Base-by-base conservation (phyloP, 352 stramenopile species). In the Thraustochytrium striatum region DNA sequence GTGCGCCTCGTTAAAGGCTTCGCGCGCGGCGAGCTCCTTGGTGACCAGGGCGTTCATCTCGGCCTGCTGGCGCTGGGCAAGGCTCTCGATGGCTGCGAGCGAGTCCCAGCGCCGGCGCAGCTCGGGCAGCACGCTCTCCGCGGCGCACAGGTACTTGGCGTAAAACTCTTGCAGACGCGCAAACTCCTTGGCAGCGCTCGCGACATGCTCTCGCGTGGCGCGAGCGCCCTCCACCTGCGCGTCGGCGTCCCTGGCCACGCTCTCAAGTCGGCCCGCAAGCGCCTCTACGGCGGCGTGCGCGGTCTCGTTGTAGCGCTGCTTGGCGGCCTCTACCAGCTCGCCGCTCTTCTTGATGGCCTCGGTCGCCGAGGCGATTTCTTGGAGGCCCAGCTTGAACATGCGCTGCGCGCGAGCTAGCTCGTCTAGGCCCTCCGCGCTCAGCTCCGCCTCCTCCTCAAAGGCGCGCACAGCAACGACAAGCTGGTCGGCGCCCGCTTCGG, bases 71-170 rank as follows among this genome's bases (percentile, higher is more conserved):
- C 44, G 30, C 19, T 38, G 32, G 19, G 65, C 65, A n/a, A 75
- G 44, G n/a, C 61, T 30, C 36, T 75, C 65, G 1, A 68, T 43
- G 11, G n/a, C 61, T 30, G 65, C 65, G 13, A 75, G 47, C 19
- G 52, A 58, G n/a, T 75, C 65, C 65, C 65, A 75, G 1, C 65
- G 65, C 11, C 65, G 44, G 11, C 52, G 44, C 16, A 75, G 65
- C 30, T 75, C 65, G 13, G 43, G n/a, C 8, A 47, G 30, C 19
- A 43, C 44, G 16, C 61, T 7, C 13, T 30, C n/a, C 44, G 65
- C 41, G 11, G 65, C 65, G 8, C 21, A 9, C 32, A 55, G 65
- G 36, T 61, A 75, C 11, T 25, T 8, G 8, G 19, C 5, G 36
- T 75, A 75, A n/a, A 62, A 61, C 7, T 61, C 50, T 30, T 75